phyloP scores from a whole-genome alignment of 805 yeast genomes.

The Metschnikowia peoriensis region DNA sequence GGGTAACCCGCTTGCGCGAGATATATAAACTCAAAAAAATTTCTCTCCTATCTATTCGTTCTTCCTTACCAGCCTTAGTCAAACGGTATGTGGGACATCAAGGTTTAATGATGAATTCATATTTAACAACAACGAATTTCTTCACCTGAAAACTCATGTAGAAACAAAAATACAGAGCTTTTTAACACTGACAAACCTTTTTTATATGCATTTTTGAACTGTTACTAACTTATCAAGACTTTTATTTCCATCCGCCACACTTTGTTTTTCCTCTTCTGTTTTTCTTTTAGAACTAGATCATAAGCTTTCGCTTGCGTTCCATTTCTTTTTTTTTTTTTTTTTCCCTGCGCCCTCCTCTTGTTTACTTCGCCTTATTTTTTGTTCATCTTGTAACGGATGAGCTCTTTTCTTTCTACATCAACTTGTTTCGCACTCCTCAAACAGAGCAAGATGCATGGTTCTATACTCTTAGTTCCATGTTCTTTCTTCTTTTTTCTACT shows the following conservation, averaged over 20 bases:
- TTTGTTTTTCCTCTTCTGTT: neutral
- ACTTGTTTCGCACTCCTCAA: neutral
- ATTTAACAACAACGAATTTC: constrained; percentile 51
- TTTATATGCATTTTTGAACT: neutral
- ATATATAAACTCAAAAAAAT: constrained; percentile 10
- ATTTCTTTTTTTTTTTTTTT: no score
- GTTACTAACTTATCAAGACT: constrained; percentile 13
- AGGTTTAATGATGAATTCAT: constrained; percentile 19
- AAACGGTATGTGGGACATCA: constrained; percentile 17
- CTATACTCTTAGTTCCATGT: neutral
- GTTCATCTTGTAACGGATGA: neutral
- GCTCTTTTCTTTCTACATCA: neutral
- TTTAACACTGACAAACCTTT: constrained; percentile 56
- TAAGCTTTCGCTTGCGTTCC: neutral
- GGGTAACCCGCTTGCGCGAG: constrained; percentile 16
- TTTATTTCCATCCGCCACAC: neutral
- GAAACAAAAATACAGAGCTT: constrained; percentile 63
- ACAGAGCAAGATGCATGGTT: neutral
- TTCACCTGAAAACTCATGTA: constrained; percentile 65
- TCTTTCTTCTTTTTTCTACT: no score
- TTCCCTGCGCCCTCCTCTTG: neutral
- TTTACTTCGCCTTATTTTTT: neutral
- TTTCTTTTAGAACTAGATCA: neutral
- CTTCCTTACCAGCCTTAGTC: neutral
- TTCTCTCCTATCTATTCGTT: neutral